Conservation (phyloP, 768 basidiomycete species). For the Mycena leptocephala region DNA sequence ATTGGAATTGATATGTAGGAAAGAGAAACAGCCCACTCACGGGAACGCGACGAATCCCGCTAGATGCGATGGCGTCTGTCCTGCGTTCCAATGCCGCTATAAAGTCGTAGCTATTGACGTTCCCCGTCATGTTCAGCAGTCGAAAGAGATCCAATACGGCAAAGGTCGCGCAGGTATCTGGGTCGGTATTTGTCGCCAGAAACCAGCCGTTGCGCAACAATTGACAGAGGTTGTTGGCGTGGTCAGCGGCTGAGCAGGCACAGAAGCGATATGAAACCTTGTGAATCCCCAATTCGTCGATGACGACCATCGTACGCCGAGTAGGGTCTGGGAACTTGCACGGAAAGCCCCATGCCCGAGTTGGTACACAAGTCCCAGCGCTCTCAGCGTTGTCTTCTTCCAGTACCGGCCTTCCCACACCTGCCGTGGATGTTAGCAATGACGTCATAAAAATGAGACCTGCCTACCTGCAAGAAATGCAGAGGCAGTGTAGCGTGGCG, state of each 20-base stretch:
- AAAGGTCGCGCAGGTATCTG: neutral
- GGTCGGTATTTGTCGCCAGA: neutral
- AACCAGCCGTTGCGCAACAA: neutral
- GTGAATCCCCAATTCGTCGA: neutral
- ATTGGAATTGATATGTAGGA: too few species aligned
- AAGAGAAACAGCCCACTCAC: too few species aligned
- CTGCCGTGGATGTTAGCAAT: neutral
- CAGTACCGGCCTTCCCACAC: constrained; percentile 18
- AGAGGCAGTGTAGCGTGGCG: neutral
- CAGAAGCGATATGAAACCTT: neutral
- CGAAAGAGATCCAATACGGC: constrained; percentile 15
- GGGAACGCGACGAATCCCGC: neutral
- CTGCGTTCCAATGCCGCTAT: neutral
- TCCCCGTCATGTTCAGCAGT: constrained; percentile 25
- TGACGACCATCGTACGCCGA: neutral
- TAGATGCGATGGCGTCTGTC: neutral
- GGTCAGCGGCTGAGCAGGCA: neutral
- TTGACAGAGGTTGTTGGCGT: neutral
- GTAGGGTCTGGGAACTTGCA: neutral
- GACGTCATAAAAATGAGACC: neutral
- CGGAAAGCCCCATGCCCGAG: constrained; percentile 7
- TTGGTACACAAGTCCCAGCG: constrained; percentile 18
- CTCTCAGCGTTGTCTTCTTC: constrained; percentile 9
- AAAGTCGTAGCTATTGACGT: neutral
- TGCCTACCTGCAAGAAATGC: neutral